These are phyloP conservation scores for Primulina tabacum DNA, from an alignment of 257 asterid species.

Conservation along the genomic window DNA sequence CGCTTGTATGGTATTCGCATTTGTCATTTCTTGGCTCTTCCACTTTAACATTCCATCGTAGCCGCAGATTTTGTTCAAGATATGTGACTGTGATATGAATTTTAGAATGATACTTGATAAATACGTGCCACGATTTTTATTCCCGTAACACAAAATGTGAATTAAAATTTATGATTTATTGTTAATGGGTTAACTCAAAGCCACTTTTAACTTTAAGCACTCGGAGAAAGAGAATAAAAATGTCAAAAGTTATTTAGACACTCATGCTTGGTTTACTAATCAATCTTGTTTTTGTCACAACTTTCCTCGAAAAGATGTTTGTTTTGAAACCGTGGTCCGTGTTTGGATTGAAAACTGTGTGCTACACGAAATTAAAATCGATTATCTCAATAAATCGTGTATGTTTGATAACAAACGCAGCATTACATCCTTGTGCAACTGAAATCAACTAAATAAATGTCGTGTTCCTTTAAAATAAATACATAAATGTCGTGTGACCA, in stretches of 20 bases:
- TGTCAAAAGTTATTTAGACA: too few species aligned
- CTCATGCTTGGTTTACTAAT: too few species aligned
- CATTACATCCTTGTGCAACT: too few species aligned
- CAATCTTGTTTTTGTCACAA: background rate
- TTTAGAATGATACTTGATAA: background rate
- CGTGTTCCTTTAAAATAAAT: too few species aligned
- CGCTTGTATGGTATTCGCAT: conserved; percentile 87
- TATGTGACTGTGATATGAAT: background rate
- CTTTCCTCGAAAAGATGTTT: background rate
- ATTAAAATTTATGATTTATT: too few species aligned
- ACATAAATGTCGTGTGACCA: too few species aligned
- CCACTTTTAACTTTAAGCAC: background rate
- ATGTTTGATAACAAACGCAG: too few species aligned
- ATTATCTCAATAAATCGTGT: too few species aligned
- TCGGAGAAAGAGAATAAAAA: background rate
- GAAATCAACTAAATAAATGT: too few species aligned
- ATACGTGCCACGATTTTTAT: background rate
- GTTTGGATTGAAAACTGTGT: background rate
- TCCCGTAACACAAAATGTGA: background rate
- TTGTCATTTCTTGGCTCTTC: conserved; percentile 90
- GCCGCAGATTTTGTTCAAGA: background rate
- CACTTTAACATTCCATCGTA: conserved; percentile 75
- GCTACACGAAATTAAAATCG: background rate
- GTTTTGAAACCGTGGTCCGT: background rate
- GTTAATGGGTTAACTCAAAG: background rate